A percentile compares a stretch with the other conserved stretches of the same genome.
These are phyloP conservation scores for Mollisia scopiformis DNA, from an alignment of 2,329 filamentous ascomycete species.

Conservation along the genomic window DNA sequence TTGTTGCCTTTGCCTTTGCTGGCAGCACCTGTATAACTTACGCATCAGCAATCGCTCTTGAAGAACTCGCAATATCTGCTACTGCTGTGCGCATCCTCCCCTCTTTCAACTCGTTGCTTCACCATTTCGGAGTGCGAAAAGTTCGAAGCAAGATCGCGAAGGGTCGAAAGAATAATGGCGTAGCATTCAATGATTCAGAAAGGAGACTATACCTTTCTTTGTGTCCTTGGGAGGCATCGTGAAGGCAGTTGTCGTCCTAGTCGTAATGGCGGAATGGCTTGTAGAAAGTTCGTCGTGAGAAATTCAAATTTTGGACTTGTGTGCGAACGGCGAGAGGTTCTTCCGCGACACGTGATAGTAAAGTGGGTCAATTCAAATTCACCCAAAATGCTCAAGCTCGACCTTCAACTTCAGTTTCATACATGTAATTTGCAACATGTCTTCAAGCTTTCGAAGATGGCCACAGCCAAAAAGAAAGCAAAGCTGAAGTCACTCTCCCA, in stretches of 20 bases:
- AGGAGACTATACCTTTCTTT: constrained; percentile 40
- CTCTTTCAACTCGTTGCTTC: constrained; percentile 22
- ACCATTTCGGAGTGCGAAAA: constrained; percentile 22
- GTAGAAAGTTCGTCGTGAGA: constrained; percentile 7
- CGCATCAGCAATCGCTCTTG: constrained; percentile 70
- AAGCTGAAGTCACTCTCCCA: constrained; percentile 51
- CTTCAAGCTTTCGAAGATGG: constrained; percentile 41
- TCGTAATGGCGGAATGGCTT: constrained; percentile 22
- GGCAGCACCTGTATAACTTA: constrained; percentile 57
- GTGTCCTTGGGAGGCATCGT: constrained; percentile 38
- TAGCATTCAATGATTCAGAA: constrained; percentile 22
- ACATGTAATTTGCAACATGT: not conserved
- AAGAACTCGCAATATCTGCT: constrained; percentile 50
- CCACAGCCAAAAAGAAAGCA: constrained; percentile 44
- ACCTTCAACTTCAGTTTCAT: not conserved
- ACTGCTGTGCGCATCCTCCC: constrained; percentile 52
- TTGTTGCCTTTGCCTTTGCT: constrained; percentile 67
- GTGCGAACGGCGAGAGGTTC: not conserved
- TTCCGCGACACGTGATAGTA: constrained; percentile 3
- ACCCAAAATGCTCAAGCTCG: not conserved
- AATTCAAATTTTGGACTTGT: constrained; percentile 6
- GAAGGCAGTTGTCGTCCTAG: constrained; percentile 20
- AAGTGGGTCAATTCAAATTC: no score
- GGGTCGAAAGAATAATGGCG: constrained; percentile 18
- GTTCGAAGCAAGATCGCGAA: constrained; percentile 21